phyloP scores from a whole-genome alignment of 1,284 basidiomycete species.

The Sutorius eximius region DNA sequence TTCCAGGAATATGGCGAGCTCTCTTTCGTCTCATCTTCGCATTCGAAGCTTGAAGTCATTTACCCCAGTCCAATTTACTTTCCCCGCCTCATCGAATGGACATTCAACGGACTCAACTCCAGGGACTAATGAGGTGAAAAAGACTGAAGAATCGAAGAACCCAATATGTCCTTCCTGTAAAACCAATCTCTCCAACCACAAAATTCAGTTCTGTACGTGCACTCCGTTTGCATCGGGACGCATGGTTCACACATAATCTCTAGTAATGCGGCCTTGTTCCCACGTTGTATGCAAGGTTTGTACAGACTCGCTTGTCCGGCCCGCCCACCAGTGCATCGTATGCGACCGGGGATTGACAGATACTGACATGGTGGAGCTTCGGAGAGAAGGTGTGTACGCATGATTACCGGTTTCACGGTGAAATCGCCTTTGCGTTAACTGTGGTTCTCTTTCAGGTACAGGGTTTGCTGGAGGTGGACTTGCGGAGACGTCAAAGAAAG shows the following conservation, averaged over 20 bases:
- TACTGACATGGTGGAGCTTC: conserved; percentile 72
- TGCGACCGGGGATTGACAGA: conserved; percentile 69
- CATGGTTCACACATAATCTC: conserved; percentile 3
- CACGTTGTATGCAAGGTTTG: conserved; percentile 89
- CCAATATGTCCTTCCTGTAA: conserved; percentile 90
- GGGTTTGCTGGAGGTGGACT: conserved; percentile 89
- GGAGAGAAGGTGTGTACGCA: conserved; percentile 69
- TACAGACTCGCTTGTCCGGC: conserved; percentile 76
- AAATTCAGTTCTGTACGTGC: conserved; percentile 65
- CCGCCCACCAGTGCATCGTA: conserved; percentile 75
- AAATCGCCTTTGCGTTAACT: neutral
- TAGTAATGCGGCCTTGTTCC: conserved; percentile 77
- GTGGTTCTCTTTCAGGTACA: conserved; percentile 55
- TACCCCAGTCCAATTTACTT: conserved; percentile 73
- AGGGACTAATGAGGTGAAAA: conserved; percentile 37
- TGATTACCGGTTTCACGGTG: neutral
- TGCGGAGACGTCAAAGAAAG: conserved; percentile 76
- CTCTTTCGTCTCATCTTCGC: conserved; percentile 1
- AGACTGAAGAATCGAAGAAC: conserved; percentile 50
- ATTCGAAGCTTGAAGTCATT: conserved; percentile 67
- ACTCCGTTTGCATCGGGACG: neutral
- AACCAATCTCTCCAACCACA: conserved; percentile 78
- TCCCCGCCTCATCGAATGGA: conserved; percentile 39
- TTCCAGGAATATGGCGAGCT: neutral
- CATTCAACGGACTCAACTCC: conserved; percentile 46